Percentiles rank a stretch among this genome's conserved stretches.
These are phyloP conservation scores for Moesziomyces antarcticus DNA, from an alignment of 1,284 basidiomycete species.

Conservation along the genomic window DNA sequence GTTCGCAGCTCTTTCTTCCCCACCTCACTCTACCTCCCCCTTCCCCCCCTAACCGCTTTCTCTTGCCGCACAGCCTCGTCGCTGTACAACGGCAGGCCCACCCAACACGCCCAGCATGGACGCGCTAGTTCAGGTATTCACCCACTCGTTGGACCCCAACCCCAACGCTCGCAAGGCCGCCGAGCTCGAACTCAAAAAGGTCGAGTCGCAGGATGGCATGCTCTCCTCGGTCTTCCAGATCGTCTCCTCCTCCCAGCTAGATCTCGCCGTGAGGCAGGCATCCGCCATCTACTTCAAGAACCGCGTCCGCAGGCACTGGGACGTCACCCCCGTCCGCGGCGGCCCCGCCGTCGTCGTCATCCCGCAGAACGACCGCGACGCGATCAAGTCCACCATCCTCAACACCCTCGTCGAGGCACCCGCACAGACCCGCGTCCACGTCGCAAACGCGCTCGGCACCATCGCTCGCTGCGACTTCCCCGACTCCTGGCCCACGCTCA, in stretches of 20 bases:
- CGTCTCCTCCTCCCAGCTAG: conserved; percentile 50
- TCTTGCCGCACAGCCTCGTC: background rate
- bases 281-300: conserved; percentile 67
- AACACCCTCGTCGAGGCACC: conserved; percentile 56
- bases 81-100: background rate
- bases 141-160: conserved; percentile 56
- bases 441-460: conserved; percentile 54
- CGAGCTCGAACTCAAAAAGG: conserved; percentile 64
- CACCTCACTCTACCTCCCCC: background rate
- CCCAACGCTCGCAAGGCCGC: conserved; percentile 61
- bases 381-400: conserved; percentile 53
- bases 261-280: conserved; percentile 59
- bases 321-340: conserved; percentile 28
- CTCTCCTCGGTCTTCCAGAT: conserved; percentile 61
- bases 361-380: conserved; percentile 47
- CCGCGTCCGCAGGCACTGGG: conserved; percentile 62
- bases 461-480: conserved; percentile 62
- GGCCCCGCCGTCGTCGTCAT: conserved; percentile 28
- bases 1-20: background rate
- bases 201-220: conserved; percentile 65
- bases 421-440: conserved; percentile 52
- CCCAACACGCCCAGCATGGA: conserved; percentile 25
- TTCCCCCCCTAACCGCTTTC: conserved; percentile 1
- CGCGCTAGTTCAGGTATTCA: conserved; percentile 46
- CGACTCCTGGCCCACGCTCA: conserved; percentile 58